phyloP scores from a whole-genome alignment of 352 stramenopile genomes.

The Pythium rhizo-oryzae region DNA sequence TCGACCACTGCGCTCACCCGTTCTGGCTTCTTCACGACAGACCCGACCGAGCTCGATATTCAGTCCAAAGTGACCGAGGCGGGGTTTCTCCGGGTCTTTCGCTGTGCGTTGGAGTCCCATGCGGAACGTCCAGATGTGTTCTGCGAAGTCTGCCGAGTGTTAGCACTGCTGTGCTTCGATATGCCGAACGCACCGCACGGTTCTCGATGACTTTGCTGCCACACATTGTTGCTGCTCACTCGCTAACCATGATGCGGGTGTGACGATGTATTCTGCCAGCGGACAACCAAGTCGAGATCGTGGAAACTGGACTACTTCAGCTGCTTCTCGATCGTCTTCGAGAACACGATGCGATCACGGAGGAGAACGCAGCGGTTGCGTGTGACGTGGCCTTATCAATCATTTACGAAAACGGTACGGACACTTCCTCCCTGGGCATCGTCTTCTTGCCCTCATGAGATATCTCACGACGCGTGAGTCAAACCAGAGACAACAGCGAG shows the following conservation, averaged over 20 bases:
- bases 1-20: not conserved
- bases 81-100: conserved; percentile 40
- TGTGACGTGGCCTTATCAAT: conserved; percentile 38
- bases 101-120: conserved; percentile 35
- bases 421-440: no score
- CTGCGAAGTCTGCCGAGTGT: conserved; percentile 40
- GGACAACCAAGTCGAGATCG: conserved; percentile 62
- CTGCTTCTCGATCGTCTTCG: conserved; percentile 33
- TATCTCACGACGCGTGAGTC: no score
- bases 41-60: conserved; percentile 53
- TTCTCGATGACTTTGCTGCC: not conserved
- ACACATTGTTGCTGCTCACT: conserved; percentile 8
- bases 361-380: conserved; percentile 31
- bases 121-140: conserved; percentile 32
- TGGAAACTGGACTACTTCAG: conserved; percentile 33
- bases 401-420: conserved; percentile 51
- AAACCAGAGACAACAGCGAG: conserved; percentile 31
- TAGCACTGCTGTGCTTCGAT: conserved; percentile 58
- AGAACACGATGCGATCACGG: conserved; percentile 8
- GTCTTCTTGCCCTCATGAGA: no score
- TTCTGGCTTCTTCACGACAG: conserved; percentile 17
- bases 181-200: conserved; percentile 44
- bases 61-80: conserved; percentile 56
- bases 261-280: conserved; percentile 22
- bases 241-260: not conserved